Evolutionary conservation across 768 basidiomycete genomes (phyloP).

Genomic region (Lentinus tigrinus): DNA sequence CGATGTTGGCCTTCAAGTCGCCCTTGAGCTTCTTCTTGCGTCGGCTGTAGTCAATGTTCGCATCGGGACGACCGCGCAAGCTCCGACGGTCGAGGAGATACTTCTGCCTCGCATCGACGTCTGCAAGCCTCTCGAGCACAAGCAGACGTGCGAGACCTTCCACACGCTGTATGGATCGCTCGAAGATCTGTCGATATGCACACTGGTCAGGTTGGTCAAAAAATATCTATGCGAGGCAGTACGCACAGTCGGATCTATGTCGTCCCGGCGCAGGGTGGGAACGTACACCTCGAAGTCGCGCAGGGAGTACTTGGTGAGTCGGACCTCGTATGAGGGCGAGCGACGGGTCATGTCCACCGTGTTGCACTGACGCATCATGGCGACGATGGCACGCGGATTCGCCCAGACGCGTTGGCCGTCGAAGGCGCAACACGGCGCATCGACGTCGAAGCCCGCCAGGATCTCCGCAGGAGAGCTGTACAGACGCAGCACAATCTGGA

Average conservation of each 20-base stretch:
- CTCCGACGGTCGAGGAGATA: conserved; percentile 49
- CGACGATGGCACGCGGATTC: conserved; percentile 56
- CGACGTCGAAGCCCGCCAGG: conserved; percentile 66
- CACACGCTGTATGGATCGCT: conserved; percentile 54
- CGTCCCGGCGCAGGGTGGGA: conserved; percentile 45
- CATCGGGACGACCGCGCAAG: conserved; percentile 49
- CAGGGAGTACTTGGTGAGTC: conserved; percentile 55
- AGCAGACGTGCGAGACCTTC: conserved; percentile 62
- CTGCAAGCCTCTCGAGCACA: conserved; percentile 57
- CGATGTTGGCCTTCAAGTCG: conserved; percentile 48
- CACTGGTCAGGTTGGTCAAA: not conserved
- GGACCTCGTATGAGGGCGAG: conserved; percentile 64
- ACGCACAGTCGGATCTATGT: conserved; percentile 59
- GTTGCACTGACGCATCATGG: conserved; percentile 68
- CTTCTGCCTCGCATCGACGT: conserved; percentile 40
- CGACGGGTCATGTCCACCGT: conserved; percentile 61
- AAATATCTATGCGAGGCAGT: not conserved
- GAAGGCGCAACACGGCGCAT: conserved; percentile 60
- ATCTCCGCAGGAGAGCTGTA: conserved; percentile 65
- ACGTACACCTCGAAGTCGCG: conserved; percentile 59
- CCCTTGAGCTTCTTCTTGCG: conserved; percentile 47
- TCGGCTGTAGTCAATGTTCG: conserved; percentile 25
- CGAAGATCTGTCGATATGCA: conserved; percentile 45
- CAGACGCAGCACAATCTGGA: conserved; percentile 65
- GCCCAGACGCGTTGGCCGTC: conserved; percentile 57